These are phyloP conservation scores for Smittium culicis DNA, from an alignment of 371 early-diverging fungal species.

Conservation along the genomic window DNA sequence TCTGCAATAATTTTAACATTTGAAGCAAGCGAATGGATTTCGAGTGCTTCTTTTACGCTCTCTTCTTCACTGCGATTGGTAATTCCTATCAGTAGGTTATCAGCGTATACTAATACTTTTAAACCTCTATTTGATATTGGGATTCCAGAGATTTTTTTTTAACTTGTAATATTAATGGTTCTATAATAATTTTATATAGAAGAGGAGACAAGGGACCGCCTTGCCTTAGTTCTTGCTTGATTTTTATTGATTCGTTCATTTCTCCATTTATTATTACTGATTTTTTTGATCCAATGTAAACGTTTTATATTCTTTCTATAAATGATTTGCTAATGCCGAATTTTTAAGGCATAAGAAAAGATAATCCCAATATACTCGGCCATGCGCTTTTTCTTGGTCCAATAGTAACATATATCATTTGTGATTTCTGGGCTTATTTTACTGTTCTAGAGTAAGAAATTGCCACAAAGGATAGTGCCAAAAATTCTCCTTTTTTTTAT, in stretches of 20 bases:
- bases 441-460: neutral
- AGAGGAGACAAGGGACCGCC: conserved; percentile 16
- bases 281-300: neutral
- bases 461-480: neutral
- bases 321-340: neutral
- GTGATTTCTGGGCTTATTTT: neutral
- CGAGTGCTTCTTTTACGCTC: neutral
- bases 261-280: neutral
- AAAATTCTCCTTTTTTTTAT: neutral
- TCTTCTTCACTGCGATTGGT: neutral
- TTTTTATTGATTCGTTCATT: conserved; percentile 4
- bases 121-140: neutral
- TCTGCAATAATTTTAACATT: conserved; percentile 11
- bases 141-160: neutral
- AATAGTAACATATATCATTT: neutral
- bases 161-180: conserved; percentile 12
- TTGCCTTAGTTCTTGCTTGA: conserved; percentile 12
- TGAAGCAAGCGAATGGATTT: conserved; percentile 10
- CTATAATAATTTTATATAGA: conserved; percentile 11
- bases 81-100: conserved; percentile 11
- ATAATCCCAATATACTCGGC: conserved; percentile 4
- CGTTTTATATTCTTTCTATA: neutral
- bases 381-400: conserved; percentile 8
- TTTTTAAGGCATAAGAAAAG: conserved; percentile 7
- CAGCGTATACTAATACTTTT: conserved; percentile 10